Percentiles rank a stretch among this genome's conserved stretches.
Evolutionary conservation across 1,284 basidiomycete genomes (phyloP).

Genomic region (Rhodotorula sp.): DNA sequence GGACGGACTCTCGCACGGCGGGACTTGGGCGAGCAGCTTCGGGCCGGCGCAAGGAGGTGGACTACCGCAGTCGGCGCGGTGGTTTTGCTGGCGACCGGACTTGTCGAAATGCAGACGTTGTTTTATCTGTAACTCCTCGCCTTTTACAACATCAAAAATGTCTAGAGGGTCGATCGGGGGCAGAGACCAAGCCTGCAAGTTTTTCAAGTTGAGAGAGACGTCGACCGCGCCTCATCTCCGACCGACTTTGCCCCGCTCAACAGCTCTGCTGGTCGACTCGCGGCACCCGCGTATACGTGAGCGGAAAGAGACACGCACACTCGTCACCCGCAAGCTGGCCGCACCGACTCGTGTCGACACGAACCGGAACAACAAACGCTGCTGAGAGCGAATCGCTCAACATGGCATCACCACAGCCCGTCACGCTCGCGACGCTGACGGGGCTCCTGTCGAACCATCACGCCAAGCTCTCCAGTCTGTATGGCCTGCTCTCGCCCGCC

Average conservation of each 20-base stretch:
- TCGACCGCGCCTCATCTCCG: no score
- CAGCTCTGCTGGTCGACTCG: no score
- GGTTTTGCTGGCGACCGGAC: neutral
- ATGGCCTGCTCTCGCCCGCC: slow-evolving; percentile 18
- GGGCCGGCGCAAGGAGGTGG: slow-evolving; percentile 6
- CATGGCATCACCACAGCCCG: neutral
- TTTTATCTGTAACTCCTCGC: no score
- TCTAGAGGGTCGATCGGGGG: no score
- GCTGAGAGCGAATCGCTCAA: neutral
- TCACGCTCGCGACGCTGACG: neutral
- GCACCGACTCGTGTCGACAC: neutral
- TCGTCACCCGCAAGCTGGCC: neutral
- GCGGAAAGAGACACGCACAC: neutral
- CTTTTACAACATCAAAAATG: no score
- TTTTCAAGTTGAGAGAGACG: no score
- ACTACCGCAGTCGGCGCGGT: slow-evolving; percentile 1
- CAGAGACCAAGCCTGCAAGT: no score
- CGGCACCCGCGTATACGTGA: no score
- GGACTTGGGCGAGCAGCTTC: neutral
- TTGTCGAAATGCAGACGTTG: neutral
- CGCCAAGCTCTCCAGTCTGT: slow-evolving; percentile 6
- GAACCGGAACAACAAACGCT: neutral
- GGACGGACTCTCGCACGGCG: no score
- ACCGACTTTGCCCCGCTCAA: no score
- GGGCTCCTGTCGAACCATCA: slow-evolving; percentile 13